Evolutionary conservation across 73 alveolate species (phyloP).

Genomic region (Symbiodinium pilosum): DNA sequence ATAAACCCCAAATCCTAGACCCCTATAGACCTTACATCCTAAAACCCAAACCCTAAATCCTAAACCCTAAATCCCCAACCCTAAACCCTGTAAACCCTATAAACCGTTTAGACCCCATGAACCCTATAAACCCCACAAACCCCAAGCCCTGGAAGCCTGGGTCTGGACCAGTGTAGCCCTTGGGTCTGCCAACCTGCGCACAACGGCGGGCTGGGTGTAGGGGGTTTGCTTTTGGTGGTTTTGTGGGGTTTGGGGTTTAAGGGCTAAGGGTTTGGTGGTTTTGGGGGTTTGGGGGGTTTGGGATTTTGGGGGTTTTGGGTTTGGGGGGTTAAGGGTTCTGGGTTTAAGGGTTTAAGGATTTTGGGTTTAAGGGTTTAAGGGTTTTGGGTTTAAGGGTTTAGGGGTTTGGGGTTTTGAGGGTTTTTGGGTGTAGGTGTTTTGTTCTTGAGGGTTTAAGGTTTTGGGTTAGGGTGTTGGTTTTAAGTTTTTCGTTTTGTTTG

Average conservation of each 20-base stretch:
- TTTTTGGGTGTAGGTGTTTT: too few species aligned
- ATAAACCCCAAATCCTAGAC: background rate
- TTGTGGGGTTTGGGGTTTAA: background rate
- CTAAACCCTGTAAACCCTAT: background rate
- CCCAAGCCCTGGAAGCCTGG: slow-evolving; percentile 11
- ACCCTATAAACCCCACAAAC: background rate
- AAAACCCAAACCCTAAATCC: background rate
- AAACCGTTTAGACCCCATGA: background rate
- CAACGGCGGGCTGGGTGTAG: background rate
- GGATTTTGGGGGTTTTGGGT: background rate
- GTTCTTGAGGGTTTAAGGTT: too few species aligned
- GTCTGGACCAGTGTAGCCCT: slow-evolving; percentile 97
- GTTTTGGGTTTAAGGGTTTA: too few species aligned
- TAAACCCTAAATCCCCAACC: background rate
- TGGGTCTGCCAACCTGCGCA: slow-evolving; percentile 98
- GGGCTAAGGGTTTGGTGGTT: background rate
- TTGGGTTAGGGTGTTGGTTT: too few species aligned
- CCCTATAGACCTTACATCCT: background rate
- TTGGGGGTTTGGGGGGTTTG: background rate
- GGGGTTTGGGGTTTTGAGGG: too few species aligned
- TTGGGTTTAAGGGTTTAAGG: too few species aligned
- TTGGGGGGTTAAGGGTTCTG: too few species aligned
- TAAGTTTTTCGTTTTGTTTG: too few species aligned
- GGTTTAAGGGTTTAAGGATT: too few species aligned
- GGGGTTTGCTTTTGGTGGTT: background rate